A percentile compares a stretch with the other conserved stretches of the same genome.
Conservation (phyloP, 495 filamentous ascomycete genomes). For the Penicillium atrosanguineum region DNA sequence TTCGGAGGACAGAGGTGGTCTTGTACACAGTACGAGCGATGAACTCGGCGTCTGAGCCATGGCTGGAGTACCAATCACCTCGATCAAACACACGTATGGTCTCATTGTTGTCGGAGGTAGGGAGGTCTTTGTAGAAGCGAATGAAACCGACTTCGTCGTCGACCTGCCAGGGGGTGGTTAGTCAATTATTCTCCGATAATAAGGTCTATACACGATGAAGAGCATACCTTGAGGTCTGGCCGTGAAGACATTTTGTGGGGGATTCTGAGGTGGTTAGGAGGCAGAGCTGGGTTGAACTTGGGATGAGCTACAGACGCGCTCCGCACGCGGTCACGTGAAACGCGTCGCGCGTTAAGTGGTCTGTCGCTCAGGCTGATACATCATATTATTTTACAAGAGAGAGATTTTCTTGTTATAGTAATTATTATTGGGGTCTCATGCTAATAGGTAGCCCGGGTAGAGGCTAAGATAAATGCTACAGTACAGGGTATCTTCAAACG, state of each 20-base stretch:
- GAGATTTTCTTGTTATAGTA: background rate
- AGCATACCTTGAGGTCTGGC: slow-evolving; percentile 78
- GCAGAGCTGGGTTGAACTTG: background rate
- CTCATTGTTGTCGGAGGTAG: slow-evolving; percentile 59
- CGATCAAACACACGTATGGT: slow-evolving; percentile 86
- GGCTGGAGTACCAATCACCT: slow-evolving; percentile 92
- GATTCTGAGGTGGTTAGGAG: slow-evolving; percentile 1
- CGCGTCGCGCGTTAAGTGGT: slow-evolving; percentile 39
- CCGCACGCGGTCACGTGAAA: slow-evolving; percentile 37
- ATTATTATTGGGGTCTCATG: slow-evolving; percentile 17
- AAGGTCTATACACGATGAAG: background rate
- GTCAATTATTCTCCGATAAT: background rate
- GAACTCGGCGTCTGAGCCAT: slow-evolving; percentile 88
- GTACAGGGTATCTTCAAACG: slow-evolving; percentile 34
- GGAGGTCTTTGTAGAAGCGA: slow-evolving; percentile 82
- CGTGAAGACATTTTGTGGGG: slow-evolving; percentile 73
- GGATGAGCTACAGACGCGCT: slow-evolving; percentile 17
- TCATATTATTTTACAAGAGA: background rate
- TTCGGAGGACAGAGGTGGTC: slow-evolving; percentile 90
- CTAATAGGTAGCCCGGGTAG: slow-evolving; percentile 2
- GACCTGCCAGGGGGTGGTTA: slow-evolving; percentile 51
- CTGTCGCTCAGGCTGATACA: background rate
- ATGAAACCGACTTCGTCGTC: slow-evolving; percentile 97
- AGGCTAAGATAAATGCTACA: slow-evolving; percentile 13
- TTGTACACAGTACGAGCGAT: slow-evolving; percentile 95